A percentile compares a stretch with the other conserved stretches of the same genome.
Evolutionary conservation across 371 early-diverging fungal genomes (phyloP).

Genomic region (Umbelopsis sp.): DNA sequence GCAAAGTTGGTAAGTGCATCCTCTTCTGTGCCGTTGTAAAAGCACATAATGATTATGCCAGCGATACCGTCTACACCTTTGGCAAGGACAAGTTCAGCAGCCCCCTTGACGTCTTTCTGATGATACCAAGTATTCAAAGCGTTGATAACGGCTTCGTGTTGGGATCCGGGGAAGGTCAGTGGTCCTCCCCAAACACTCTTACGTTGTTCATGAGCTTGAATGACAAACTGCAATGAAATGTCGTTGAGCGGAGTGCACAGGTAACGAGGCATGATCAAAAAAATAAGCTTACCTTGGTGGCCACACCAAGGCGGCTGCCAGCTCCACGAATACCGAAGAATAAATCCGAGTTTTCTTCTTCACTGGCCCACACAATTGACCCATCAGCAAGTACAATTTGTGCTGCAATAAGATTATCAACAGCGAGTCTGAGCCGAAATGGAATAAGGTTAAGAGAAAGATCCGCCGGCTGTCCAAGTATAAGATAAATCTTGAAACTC

Average conservation of each 20-base stretch:
- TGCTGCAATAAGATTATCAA: conserved; percentile 54
- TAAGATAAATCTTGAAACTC: not conserved
- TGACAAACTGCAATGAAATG: conserved; percentile 21
- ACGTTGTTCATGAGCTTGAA: conserved; percentile 29
- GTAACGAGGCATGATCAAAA: not conserved
- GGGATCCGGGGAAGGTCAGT: conserved; percentile 24
- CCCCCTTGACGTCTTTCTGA: conserved; percentile 30
- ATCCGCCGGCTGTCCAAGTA: too few relatives aligned
- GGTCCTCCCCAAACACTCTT: conserved; percentile 31
- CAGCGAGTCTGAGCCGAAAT: conserved; percentile 30
- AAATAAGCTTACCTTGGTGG: conserved; percentile 37
- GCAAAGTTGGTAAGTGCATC: conserved; percentile 28
- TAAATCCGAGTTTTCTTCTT: conserved; percentile 48
- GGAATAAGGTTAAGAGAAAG: not conserved
- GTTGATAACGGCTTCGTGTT: conserved; percentile 27
- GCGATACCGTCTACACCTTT: conserved; percentile 28
- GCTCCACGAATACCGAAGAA: conserved; percentile 70
- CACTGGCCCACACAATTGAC: conserved; percentile 40
- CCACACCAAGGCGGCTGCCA: conserved; percentile 62
- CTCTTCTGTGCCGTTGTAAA: conserved; percentile 31
- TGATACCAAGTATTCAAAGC: conserved; percentile 35
- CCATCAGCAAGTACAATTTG: conserved; percentile 56
- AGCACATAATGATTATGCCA: conserved; percentile 26
- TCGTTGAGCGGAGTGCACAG: too few relatives aligned
- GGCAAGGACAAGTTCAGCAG: conserved; percentile 28